Percentiles rank a stretch among this genome's conserved stretches.
phyloP scores from a whole-genome alignment of 2,329 filamentous ascomycete genomes.

The Trichophyton simii region DNA sequence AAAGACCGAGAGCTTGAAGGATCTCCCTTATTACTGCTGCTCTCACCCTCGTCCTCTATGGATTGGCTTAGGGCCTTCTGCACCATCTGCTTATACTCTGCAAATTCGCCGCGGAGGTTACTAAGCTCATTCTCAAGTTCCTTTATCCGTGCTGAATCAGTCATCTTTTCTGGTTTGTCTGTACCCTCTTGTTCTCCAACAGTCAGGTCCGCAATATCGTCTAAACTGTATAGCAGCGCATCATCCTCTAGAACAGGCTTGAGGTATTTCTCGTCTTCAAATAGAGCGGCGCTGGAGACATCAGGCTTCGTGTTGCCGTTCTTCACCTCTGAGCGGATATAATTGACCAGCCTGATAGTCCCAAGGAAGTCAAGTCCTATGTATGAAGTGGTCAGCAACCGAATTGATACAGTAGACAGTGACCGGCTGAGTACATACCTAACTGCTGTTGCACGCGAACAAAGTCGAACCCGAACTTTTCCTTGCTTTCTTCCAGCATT shows the following conservation, averaged over 20 bases:
- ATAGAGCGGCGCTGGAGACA: conserved; percentile 47
- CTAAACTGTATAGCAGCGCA: conserved; percentile 72
- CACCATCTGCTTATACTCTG: conserved; percentile 52
- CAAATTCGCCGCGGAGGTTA: conserved; percentile 48
- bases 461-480: conserved; percentile 56
- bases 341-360: conserved; percentile 64
- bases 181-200: conserved; percentile 14
- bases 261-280: conserved; percentile 69
- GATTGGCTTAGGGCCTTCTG: conserved; percentile 55
- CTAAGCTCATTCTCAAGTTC: conserved; percentile 51
- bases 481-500: conserved; percentile 58
- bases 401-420: not conserved
- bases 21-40: conserved; percentile 20
- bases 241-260: conserved; percentile 82
- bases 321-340: conserved; percentile 39
- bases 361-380: conserved; percentile 59
- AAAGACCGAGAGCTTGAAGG: conserved; percentile 19
- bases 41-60: conserved; percentile 46
- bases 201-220: conserved; percentile 50
- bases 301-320: conserved; percentile 38
- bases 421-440: conserved; percentile 25
- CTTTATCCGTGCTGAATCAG: conserved; percentile 38
- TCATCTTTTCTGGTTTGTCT: conserved; percentile 15
- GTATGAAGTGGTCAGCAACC: conserved; percentile 15
- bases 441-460: conserved; percentile 43